Conservation (phyloP, 495 filamentous ascomycete species). For the Cercophora samala region DNA sequence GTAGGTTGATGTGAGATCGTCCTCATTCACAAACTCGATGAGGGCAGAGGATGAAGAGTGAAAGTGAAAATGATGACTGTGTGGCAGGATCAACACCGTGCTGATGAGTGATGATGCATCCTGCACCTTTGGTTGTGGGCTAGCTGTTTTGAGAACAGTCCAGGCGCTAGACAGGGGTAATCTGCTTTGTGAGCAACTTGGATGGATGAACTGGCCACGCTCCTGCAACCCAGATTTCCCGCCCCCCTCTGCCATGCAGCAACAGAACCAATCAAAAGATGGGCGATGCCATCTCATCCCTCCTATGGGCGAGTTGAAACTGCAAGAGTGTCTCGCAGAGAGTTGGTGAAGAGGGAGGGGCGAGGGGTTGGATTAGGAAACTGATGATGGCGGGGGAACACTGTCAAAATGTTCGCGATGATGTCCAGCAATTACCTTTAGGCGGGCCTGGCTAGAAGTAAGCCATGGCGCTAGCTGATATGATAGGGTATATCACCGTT, state of each 20-base stretch:
- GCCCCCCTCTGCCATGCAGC: conserved; percentile 30
- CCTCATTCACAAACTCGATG: neutral
- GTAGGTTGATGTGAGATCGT: neutral
- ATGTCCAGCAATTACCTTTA: neutral
- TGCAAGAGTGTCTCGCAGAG: conserved; percentile 23
- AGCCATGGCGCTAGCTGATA: neutral
- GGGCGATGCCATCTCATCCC: conserved; percentile 22
- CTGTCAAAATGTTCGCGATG: neutral
- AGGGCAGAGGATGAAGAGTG: conserved; percentile 7
- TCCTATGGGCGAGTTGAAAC: conserved; percentile 32
- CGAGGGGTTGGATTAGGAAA: neutral
- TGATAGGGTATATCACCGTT: neutral
- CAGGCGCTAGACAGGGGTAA: conserved; percentile 31
- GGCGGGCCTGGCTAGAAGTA: neutral
- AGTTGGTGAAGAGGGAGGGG: conserved; percentile 16
- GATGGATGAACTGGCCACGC: conserved; percentile 31
- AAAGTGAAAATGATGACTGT: neutral
- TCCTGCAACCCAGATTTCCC: conserved; percentile 20
- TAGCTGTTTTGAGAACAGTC: conserved; percentile 21
- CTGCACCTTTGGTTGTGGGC: conserved; percentile 24
- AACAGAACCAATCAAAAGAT: conserved; percentile 30
- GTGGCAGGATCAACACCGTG: conserved; percentile 23
- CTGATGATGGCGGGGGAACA: neutral
- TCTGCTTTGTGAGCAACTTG: conserved; percentile 26
- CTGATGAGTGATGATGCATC: conserved; percentile 24